Conservation (phyloP, 176 grass and related monocot species). For the Pharus latifolius region DNA sequence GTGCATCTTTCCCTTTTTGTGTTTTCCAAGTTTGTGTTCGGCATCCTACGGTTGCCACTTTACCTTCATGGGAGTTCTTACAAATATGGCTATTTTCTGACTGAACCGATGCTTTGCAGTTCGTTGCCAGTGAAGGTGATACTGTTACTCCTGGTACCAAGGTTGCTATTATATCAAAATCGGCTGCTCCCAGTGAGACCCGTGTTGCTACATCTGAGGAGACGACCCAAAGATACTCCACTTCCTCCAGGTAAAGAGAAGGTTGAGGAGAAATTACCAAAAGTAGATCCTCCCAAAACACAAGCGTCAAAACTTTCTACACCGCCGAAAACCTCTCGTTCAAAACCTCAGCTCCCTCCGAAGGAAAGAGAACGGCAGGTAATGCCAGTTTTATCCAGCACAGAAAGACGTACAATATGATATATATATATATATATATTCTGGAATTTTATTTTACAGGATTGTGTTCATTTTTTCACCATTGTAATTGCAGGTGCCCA, state of each 20-base stretch:
- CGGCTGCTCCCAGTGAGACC: constrained; percentile 60
- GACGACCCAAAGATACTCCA: constrained; percentile 45
- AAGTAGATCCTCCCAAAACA: constrained; percentile 37
- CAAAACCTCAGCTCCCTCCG: constrained; percentile 91
- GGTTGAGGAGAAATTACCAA: constrained; percentile 36
- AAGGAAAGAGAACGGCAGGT: constrained; percentile 92
- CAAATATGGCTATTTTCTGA: no score
- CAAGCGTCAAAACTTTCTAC: constrained; percentile 36
- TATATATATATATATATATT: background rate
- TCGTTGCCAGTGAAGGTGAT: constrained; percentile 80
- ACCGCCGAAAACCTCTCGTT: constrained; percentile 46
- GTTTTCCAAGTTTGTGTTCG: background rate
- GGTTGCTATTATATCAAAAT: constrained; percentile 89
- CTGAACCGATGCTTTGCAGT: constrained; percentile 33
- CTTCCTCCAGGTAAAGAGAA: constrained; percentile 35
- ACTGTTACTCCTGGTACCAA: constrained; percentile 93
- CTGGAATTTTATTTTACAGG: no score
- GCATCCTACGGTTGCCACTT: background rate
- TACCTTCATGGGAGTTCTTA: background rate
- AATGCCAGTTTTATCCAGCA: constrained; percentile 10
- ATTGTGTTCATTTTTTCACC: no score
- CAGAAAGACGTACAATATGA: no score
- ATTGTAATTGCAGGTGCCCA: constrained; percentile 53
- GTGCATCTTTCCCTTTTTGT: background rate
- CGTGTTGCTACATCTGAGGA: constrained; percentile 94